Percentiles rank a stretch among this genome's conserved stretches.
Evolutionary conservation across 78 protist species (phyloP).

Genomic region (Dictyostelium citrinum): DNA sequence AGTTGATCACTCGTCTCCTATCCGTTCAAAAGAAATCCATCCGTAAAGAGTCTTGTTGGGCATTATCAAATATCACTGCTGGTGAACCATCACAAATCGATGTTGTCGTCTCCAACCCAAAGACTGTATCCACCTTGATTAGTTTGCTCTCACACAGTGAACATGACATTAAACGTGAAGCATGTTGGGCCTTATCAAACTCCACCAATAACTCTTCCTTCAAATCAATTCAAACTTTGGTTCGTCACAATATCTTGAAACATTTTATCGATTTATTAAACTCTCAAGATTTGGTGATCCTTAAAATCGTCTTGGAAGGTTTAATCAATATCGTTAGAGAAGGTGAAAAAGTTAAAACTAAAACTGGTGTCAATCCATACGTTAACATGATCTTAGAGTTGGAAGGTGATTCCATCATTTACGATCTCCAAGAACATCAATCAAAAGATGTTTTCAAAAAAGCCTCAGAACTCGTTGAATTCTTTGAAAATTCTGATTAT

Average conservation of each 20-base stretch:
- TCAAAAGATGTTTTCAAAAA: constrained; percentile 20
- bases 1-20: constrained; percentile 38
- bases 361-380: constrained; percentile 79
- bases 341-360: constrained; percentile 7
- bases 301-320: constrained; percentile 94
- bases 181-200: constrained; percentile 98
- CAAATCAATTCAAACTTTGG: constrained; percentile 37
- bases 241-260: constrained; percentile 79
- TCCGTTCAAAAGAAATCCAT: constrained; percentile 30
- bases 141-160: constrained; percentile 66
- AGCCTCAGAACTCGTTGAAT: not conserved
- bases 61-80: constrained; percentile 98
- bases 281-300: constrained; percentile 42
- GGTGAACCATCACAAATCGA: constrained; percentile 89
- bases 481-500: constrained; percentile 13
- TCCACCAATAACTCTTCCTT: constrained; percentile 74
- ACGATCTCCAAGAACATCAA: not conserved
- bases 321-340: constrained; percentile 38
- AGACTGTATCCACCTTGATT: constrained; percentile 81
- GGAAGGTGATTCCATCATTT: constrained; percentile 9
- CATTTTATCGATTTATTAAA: constrained; percentile 35
- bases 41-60: constrained; percentile 98
- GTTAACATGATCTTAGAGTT: not conserved
- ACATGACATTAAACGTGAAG: constrained; percentile 93
- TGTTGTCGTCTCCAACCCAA: not conserved